Base-by-base conservation (phyloP, 768 basidiomycete species). In the Strobilomyces dryophilus region DNA sequence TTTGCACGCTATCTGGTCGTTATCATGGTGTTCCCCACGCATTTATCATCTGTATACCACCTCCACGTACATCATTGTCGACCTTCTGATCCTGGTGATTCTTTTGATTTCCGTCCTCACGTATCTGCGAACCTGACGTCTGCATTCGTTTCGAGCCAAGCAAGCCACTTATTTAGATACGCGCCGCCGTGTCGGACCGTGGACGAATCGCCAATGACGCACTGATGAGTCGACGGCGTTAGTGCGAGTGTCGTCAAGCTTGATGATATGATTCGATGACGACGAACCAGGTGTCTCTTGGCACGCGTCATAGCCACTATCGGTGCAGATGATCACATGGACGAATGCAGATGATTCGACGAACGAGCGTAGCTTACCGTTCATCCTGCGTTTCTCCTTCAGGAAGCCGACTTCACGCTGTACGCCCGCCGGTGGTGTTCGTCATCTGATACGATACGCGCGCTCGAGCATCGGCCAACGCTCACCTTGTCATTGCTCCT, bases 281-380 rank as follows among this genome's bases (percentile, higher is more conserved):
- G n/a, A 76, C 85, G 58, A 59, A 95, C 93, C 45, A 97, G 74
- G 62, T 95, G 92, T 39, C 94, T 76, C 63, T 85, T 86, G 6
- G 94, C 92, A 52, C 94, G 77, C 5, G 94, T 98, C 94, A 93
- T 93, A 1, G 90, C 91, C 53, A 93, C 89, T 91, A 3, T n/a
- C n/a, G 45, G 12, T 32, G 31, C 8, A 24, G 21, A 46, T 50
- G 34, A 41, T 45, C 41, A 37, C 5, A 20, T 35, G n/a, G 11
- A 35, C 21, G 32, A 8, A 40, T 4, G 20, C 12, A 15, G 4
- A 10, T 24, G n/a, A n/a, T n/a, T n/a, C n/a, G 40, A 24, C 18
- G 6, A 29, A n/a, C 15, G 26, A 10, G 1, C 6, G 18, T 14
- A 9, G 52, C 78, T 44, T 59, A 85, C 88, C 91, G 65, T 99